Conservation (phyloP, 208 protist genomes). For the Phytomonas francai region DNA sequence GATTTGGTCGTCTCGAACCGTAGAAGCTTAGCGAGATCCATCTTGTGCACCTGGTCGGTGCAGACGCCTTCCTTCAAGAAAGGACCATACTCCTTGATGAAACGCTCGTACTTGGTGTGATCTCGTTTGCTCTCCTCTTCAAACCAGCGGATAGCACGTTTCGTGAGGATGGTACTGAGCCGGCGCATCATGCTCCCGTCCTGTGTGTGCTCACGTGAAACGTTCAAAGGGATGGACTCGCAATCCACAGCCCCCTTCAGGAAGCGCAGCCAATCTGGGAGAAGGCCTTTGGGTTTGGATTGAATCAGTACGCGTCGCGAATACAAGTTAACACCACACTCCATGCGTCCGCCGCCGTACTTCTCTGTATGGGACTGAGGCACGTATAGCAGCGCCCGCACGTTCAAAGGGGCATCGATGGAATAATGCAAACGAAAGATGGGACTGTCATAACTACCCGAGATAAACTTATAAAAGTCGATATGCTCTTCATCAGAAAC, state of each 20-base stretch:
- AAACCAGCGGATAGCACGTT: slow-evolving; percentile 89
- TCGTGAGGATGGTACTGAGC: slow-evolving; percentile 96
- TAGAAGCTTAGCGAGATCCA: slow-evolving; percentile 91
- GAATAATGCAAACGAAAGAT: slow-evolving; percentile 96
- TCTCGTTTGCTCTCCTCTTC: slow-evolving; percentile 90
- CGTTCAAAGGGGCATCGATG: slow-evolving; percentile 97
- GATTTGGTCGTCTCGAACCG: slow-evolving; percentile 88
- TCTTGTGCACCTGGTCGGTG: slow-evolving; percentile 93
- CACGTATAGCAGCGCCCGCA: slow-evolving; percentile 71
- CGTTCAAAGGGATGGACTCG: slow-evolving; percentile 99
- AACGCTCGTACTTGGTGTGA: slow-evolving; percentile 90
- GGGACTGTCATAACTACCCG: slow-evolving; percentile 92
- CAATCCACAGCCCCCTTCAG: slow-evolving; percentile 98
- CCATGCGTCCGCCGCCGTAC: slow-evolving; percentile 86
- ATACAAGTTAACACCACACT: slow-evolving; percentile 93
- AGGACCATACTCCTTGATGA: slow-evolving; percentile 89
- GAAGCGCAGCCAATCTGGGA: slow-evolving; percentile 94
- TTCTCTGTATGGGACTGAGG: slow-evolving; percentile 84
- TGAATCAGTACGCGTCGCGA: slow-evolving; percentile 99
- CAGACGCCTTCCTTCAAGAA: slow-evolving; percentile 96
- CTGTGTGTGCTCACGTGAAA: slow-evolving; percentile 99
- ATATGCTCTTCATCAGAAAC: slow-evolving; percentile 98
- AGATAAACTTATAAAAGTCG: slow-evolving; percentile 98
- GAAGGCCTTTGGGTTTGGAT: slow-evolving; percentile 94
- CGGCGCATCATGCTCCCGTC: slow-evolving; percentile 93